These are phyloP conservation scores for Tricholoma saponaceum DNA, from an alignment of 768 basidiomycete genomes.

Conservation along the genomic window DNA sequence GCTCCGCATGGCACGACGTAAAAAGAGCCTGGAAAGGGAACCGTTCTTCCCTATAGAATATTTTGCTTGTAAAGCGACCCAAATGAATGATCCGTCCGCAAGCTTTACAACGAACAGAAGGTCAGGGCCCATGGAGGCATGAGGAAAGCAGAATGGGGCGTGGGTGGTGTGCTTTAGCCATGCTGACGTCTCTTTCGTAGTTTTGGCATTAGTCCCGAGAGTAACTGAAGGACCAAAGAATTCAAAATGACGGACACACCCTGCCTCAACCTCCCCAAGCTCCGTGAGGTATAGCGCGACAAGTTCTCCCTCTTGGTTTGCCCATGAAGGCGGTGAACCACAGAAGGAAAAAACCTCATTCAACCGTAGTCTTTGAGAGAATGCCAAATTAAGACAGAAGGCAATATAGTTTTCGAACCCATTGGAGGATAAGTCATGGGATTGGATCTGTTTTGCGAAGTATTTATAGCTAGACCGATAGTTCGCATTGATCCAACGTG, in stretches of 20 bases:
- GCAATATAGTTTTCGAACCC: slow-evolving; percentile 45
- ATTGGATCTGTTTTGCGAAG: slow-evolving; percentile 32
- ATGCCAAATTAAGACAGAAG: slow-evolving; percentile 36
- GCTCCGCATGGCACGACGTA: slow-evolving; percentile 35
- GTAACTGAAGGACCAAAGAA: slow-evolving; percentile 32
- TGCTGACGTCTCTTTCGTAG: slow-evolving; percentile 24
- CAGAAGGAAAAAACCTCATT: slow-evolving; percentile 35
- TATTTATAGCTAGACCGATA: slow-evolving; percentile 31
- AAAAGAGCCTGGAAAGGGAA: slow-evolving; percentile 21
- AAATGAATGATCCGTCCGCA: slow-evolving; percentile 29
- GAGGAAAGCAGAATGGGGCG: slow-evolving; percentile 38
- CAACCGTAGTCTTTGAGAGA: slow-evolving; percentile 24
- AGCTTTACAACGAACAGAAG: slow-evolving; percentile 36
- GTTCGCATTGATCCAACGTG: slow-evolving; percentile 35
- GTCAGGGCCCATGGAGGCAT: slow-evolving; percentile 38
- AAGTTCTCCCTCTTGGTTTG: slow-evolving; percentile 30
- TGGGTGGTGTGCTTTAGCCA: slow-evolving; percentile 39
- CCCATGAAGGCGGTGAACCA: slow-evolving; percentile 31
- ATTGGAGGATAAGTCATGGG: slow-evolving; percentile 29
- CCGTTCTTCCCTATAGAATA: slow-evolving; percentile 30
- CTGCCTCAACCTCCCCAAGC: slow-evolving; percentile 22
- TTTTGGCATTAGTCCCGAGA: slow-evolving; percentile 34
- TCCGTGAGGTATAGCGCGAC: slow-evolving; percentile 28
- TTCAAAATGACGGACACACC: slow-evolving; percentile 22
- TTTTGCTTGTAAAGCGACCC: slow-evolving; percentile 42